Conservation (phyloP, 2,329 filamentous ascomycete species). For the Penicillium sp. region DNA sequence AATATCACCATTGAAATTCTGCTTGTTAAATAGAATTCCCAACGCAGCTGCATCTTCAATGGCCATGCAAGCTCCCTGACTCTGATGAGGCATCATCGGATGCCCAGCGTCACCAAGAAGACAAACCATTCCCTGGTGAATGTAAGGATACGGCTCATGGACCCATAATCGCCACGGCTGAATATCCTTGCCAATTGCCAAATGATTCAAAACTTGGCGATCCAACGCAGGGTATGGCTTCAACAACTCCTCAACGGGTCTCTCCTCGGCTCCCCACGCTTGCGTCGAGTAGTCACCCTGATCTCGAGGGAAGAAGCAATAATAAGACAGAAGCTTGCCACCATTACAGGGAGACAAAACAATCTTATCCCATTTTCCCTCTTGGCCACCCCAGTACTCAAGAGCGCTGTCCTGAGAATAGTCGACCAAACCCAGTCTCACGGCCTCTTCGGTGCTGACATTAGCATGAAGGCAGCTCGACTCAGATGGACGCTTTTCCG, state of each 20-base stretch:
- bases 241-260: slow-evolving; percentile 55
- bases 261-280: slow-evolving; percentile 51
- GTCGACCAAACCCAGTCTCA: slow-evolving; percentile 55
- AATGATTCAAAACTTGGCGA: slow-evolving; percentile 50
- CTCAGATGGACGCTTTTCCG: slow-evolving; percentile 54
- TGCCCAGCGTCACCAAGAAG: slow-evolving; percentile 63
- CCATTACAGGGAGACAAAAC: slow-evolving; percentile 64
- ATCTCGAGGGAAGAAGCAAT: slow-evolving; percentile 61
- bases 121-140: slow-evolving; percentile 49
- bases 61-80: slow-evolving; percentile 63
- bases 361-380: slow-evolving; percentile 62
- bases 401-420: slow-evolving; percentile 57
- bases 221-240: slow-evolving; percentile 58
- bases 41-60: slow-evolving; percentile 61
- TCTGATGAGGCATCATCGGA: slow-evolving; percentile 65
- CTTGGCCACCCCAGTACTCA: slow-evolving; percentile 62
- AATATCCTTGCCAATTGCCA: slow-evolving; percentile 57
- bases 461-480: slow-evolving; percentile 61
- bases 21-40: slow-evolving; percentile 54
- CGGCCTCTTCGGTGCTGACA: slow-evolving; percentile 56
- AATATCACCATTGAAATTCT: slow-evolving; percentile 47
- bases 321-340: slow-evolving; percentile 60
- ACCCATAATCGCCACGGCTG: slow-evolving; percentile 62
- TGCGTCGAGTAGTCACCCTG: slow-evolving; percentile 57
- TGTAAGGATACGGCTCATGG: slow-evolving; percentile 57